phyloP scores from a whole-genome alignment of 1,284 basidiomycete genomes.

The Uromyces viciae-fabae region DNA sequence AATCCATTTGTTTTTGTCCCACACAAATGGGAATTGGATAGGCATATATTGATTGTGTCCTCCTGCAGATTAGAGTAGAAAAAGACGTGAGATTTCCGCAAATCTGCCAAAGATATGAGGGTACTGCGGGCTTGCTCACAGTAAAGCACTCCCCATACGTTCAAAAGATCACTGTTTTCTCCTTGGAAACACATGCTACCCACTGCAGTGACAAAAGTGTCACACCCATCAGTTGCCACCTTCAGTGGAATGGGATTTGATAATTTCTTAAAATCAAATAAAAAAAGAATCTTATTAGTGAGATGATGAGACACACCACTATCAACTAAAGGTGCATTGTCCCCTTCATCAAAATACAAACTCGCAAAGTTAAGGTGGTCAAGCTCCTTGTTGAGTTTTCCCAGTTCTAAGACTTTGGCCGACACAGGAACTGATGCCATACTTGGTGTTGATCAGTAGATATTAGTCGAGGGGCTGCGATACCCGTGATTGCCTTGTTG shows the following conservation, averaged over 20 bases:
- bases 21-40: too few species aligned
- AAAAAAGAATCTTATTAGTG: background rate
- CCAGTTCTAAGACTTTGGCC: background rate
- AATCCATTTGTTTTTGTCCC: too few species aligned
- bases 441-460: background rate
- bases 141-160: background rate
- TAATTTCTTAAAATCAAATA: background rate
- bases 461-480: background rate
- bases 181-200: constrained; percentile 12
- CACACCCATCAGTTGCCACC: constrained; percentile 15
- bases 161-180: background rate
- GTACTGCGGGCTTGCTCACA: background rate
- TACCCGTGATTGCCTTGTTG: background rate
- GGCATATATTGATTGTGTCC: too few species aligned
- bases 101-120: background rate
- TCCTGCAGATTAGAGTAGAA: too few species aligned
- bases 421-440: background rate
- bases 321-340: background rate
- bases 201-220: background rate
- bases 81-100: too few species aligned
- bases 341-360: background rate
- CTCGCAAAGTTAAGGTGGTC: background rate
- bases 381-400: background rate
- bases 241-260: background rate
- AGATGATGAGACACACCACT: background rate